Evolutionary conservation across 805 yeast genomes (phyloP).

Genomic region (Metschnikowia peoriensis): DNA sequence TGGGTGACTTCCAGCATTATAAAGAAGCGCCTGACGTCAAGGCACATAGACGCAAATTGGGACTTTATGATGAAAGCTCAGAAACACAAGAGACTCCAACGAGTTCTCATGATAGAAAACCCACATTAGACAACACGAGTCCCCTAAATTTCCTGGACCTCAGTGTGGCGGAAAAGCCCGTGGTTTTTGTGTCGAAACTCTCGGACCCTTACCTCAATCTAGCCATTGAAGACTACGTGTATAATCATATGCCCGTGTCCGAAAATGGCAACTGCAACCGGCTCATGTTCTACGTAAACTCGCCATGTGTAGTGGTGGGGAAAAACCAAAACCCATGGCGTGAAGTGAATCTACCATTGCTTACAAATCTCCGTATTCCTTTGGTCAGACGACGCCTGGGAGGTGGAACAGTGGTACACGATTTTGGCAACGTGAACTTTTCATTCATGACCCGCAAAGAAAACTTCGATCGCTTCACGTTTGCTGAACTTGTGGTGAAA

Average conservation of each 20-base stretch:
- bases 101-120: neutral
- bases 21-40: constrained; percentile 28
- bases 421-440: constrained; percentile 82
- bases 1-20: constrained; percentile 41
- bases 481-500: constrained; percentile 44
- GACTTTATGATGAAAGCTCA: neutral
- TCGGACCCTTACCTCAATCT: constrained; percentile 71
- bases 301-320: constrained; percentile 90
- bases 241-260: constrained; percentile 55
- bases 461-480: constrained; percentile 58
- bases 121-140: no score
- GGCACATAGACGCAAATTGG: constrained; percentile 15
- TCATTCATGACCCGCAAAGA: constrained; percentile 71
- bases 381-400: constrained; percentile 81
- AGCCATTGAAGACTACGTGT: constrained; percentile 79
- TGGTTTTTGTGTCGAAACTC: constrained; percentile 57
- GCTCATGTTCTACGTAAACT: constrained; percentile 69
- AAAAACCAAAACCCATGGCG: constrained; percentile 95
- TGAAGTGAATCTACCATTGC: constrained; percentile 65
- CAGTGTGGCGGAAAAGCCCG: constrained; percentile 34
- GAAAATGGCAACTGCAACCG: constrained; percentile 36
- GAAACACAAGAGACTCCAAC: neutral
- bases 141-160: neutral
- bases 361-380: constrained; percentile 54
- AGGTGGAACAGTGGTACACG: constrained; percentile 98